Conservation (phyloP, 768 basidiomycete genomes). For the Leucogyrophana mollusca region DNA sequence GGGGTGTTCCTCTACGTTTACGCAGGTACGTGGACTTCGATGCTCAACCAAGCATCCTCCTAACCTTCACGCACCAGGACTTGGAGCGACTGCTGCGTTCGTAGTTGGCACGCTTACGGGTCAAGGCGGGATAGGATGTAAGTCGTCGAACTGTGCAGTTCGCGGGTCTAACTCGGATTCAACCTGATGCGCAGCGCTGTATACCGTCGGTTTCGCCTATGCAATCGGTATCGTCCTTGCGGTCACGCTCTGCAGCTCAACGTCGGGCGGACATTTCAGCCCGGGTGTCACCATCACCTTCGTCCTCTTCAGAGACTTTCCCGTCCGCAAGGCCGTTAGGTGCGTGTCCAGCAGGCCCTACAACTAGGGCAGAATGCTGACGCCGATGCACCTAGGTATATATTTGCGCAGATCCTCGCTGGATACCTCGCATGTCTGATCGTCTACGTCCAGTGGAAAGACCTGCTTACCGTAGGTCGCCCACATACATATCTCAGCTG, state of each 20-base stretch:
- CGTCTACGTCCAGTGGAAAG: slow-evolving; percentile 62
- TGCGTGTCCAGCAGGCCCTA: slow-evolving; percentile 24
- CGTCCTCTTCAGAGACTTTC: slow-evolving; percentile 54
- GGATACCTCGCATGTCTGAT: slow-evolving; percentile 61
- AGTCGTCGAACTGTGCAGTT: slow-evolving; percentile 18
- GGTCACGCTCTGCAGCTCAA: slow-evolving; percentile 45
- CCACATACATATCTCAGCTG: slow-evolving; percentile 18
- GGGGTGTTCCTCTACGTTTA: slow-evolving; percentile 65
- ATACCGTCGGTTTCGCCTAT: slow-evolving; percentile 60
- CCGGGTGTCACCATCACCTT: slow-evolving; percentile 60
- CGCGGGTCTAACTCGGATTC: neutral
- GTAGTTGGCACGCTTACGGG: slow-evolving; percentile 46
- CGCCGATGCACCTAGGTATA: too few relatives aligned
- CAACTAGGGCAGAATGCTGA: too few relatives aligned
- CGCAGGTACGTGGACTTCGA: slow-evolving; percentile 33
- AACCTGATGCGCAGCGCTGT: slow-evolving; percentile 37
- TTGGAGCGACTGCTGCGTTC: slow-evolving; percentile 53
- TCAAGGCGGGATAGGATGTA: slow-evolving; percentile 47
- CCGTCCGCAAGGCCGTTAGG: slow-evolving; percentile 49
- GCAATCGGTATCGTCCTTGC: slow-evolving; percentile 61
- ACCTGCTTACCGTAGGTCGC: slow-evolving; percentile 40
- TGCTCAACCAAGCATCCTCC: neutral
- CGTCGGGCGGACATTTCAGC: slow-evolving; percentile 66
- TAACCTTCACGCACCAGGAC: slow-evolving; percentile 30
- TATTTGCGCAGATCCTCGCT: slow-evolving; percentile 63